phyloP scores from a whole-genome alignment of 768 basidiomycete genomes.

The Rubroboletus pulcherrimus region DNA sequence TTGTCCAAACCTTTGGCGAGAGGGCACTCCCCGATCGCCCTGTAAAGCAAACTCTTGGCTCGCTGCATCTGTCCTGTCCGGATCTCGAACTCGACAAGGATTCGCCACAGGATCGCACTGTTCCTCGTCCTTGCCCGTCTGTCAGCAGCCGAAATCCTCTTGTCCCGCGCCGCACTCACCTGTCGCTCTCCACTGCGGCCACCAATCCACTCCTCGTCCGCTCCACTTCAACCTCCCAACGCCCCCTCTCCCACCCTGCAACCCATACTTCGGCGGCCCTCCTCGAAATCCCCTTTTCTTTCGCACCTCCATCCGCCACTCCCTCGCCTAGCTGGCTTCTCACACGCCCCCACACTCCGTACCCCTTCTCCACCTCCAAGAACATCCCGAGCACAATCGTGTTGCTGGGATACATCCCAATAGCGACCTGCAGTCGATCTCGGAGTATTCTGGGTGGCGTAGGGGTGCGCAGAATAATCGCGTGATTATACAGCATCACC shows the following conservation, averaged over 20 bases:
- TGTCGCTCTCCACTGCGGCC: conserved; percentile 59
- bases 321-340: conserved; percentile 51
- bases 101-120: conserved; percentile 66
- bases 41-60: conserved; percentile 71
- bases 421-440: conserved; percentile 49
- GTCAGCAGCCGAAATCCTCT: conserved; percentile 2
- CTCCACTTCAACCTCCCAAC: conserved; percentile 70
- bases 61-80: conserved; percentile 50
- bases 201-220: conserved; percentile 62
- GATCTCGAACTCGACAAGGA: conserved; percentile 78
- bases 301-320: conserved; percentile 30
- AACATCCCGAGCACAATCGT: conserved; percentile 71
- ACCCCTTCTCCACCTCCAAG: conserved; percentile 71
- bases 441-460: conserved; percentile 57
- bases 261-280: conserved; percentile 73
- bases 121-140: conserved; percentile 49
- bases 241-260: conserved; percentile 70
- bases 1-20: conserved; percentile 57
- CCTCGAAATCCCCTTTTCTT: conserved; percentile 54
- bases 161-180: conserved; percentile 40
- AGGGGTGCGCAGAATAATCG: conserved; percentile 50
- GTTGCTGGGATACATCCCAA: conserved; percentile 63
- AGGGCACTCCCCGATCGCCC: conserved; percentile 73
- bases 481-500: conserved; percentile 59
- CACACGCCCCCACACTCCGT: conserved; percentile 75